These are phyloP conservation scores for Boletus bicolor DNA, from an alignment of 768 basidiomycete genomes.

Conservation along the genomic window DNA sequence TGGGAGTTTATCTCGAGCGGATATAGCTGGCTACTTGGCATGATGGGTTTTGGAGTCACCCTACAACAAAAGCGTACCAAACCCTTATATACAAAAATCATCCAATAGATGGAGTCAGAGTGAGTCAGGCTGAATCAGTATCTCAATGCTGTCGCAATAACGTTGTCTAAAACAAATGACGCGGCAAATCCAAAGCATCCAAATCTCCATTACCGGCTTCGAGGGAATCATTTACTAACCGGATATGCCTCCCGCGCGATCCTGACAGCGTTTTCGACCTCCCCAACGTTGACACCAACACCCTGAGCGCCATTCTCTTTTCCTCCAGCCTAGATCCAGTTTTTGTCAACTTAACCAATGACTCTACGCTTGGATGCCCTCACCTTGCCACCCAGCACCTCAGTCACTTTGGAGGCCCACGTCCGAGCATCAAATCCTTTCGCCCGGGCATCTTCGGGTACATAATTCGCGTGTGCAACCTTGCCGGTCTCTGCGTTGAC, in stretches of 20 bases:
- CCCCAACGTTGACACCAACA: constrained; percentile 64
- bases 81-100: too few species aligned
- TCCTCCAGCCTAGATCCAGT: constrained; percentile 72
- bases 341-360: constrained; percentile 6
- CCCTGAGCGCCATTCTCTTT: constrained; percentile 93
- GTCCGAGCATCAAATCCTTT: constrained; percentile 76
- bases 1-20: constrained; percentile 41
- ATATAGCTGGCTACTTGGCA: constrained; percentile 25
- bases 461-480: constrained; percentile 84
- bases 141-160: not conserved
- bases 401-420: constrained; percentile 82
- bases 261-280: constrained; percentile 63
- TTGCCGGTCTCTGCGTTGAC: constrained; percentile 65
- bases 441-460: constrained; percentile 59
- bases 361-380: constrained; percentile 12
- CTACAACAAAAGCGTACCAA: too few species aligned
- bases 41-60: constrained; percentile 2
- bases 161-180: not conserved
- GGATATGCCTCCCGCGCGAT: constrained; percentile 47
- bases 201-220: not conserved
- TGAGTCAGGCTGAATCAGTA: constrained; percentile 3
- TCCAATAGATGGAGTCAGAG: not conserved
- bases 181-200: not conserved
- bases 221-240: constrained; percentile 14
- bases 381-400: constrained; percentile 89